Evolutionary conservation across 441 rosid genomes (phyloP).

Genomic region (Pelargonium fulgidum): DNA sequence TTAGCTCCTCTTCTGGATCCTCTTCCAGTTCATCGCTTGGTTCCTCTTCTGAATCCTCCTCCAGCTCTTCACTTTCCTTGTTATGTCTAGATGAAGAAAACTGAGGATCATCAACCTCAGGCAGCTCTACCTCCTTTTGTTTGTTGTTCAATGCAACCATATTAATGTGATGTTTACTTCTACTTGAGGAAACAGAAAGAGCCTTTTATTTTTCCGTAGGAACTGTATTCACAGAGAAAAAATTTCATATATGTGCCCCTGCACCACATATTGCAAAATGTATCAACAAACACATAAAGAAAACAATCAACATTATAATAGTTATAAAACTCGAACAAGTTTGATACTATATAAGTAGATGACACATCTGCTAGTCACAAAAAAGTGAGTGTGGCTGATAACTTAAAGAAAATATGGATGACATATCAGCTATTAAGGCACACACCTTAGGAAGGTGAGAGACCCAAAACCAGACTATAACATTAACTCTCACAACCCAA

Average conservation of each 20-base stretch:
- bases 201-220: neutral
- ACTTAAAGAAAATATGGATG: neutral
- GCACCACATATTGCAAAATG: constrained; percentile 2
- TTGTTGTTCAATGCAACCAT: neutral
- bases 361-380: neutral
- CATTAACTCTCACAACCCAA: neutral
- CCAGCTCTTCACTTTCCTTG: constrained; percentile 7
- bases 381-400: neutral
- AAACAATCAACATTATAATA: neutral
- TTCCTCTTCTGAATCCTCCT: constrained; percentile 5
- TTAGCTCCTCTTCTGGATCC: neutral
- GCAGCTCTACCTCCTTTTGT: neutral
- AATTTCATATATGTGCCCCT: neutral
- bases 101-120: neutral
- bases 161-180: neutral
- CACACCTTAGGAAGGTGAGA: neutral
- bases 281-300: neutral
- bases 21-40: neutral
- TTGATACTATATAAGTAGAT: neutral
- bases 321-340: neutral
- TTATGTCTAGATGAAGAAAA: neutral
- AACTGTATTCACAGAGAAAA: neutral
- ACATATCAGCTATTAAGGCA: neutral
- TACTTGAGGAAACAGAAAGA: neutral
- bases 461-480: neutral